A percentile compares a stretch with the other conserved stretches of the same genome.
Evolutionary conservation across 1,139 yeast genomes (phyloP).

Genomic region (Kluyveromyces sp.): DNA sequence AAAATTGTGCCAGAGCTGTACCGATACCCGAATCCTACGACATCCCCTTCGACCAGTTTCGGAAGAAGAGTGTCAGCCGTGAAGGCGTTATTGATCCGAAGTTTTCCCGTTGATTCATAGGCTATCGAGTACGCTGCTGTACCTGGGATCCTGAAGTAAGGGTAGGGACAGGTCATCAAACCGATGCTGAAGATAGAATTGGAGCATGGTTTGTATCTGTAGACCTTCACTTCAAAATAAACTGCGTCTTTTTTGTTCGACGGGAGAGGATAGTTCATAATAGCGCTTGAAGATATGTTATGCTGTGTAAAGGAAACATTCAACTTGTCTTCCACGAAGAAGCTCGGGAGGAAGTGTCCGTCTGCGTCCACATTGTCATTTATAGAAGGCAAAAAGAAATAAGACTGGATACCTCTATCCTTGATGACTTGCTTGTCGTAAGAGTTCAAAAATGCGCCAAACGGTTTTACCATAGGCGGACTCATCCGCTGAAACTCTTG

Average conservation of each 20-base stretch:
- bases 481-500: slow-evolving; percentile 34
- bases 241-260: slow-evolving; percentile 54
- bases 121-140: slow-evolving; percentile 72
- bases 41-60: slow-evolving; percentile 73
- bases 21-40: slow-evolving; percentile 86
- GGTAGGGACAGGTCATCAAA: slow-evolving; percentile 81
- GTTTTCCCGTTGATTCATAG: slow-evolving; percentile 77
- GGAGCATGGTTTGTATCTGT: slow-evolving; percentile 36
- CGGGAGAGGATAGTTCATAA: slow-evolving; percentile 60
- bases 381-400: slow-evolving; percentile 37
- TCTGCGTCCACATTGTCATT: slow-evolving; percentile 32
- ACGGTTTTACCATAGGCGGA: slow-evolving; percentile 38
- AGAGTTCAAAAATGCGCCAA: slow-evolving; percentile 36
- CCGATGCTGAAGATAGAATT: slow-evolving; percentile 61
- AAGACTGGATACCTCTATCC: slow-evolving; percentile 46
- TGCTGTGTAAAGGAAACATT: slow-evolving; percentile 47
- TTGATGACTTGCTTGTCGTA: slow-evolving; percentile 36
- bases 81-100: slow-evolving; percentile 78
- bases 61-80: slow-evolving; percentile 68
- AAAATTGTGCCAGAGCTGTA: slow-evolving; percentile 75
- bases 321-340: slow-evolving; percentile 53
- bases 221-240: slow-evolving; percentile 65
- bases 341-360: slow-evolving; percentile 35
- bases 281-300: slow-evolving; percentile 38
- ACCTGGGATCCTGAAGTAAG: slow-evolving; percentile 84